phyloP scores from a whole-genome alignment of 2,329 filamentous ascomycete species.

The Lachnellula suecica region DNA sequence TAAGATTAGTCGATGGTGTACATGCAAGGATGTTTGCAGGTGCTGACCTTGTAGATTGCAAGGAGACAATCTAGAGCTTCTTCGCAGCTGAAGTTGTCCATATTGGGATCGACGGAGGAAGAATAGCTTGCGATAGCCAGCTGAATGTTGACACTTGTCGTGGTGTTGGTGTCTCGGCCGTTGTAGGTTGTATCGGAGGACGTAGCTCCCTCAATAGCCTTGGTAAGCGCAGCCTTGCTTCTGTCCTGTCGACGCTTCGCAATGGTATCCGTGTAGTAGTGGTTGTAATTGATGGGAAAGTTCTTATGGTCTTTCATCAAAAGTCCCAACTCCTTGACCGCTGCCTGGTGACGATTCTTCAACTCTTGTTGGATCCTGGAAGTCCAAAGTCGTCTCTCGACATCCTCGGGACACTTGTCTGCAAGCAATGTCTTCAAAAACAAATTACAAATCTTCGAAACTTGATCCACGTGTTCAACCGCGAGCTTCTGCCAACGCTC shows the following conservation, averaged over 20 bases:
- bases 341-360: neutral
- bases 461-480: conserved; percentile 33
- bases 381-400: conserved; percentile 1
- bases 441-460: conserved; percentile 35
- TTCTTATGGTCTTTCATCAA: conserved; percentile 30
- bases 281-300: conserved; percentile 38
- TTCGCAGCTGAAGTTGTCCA: conserved; percentile 31
- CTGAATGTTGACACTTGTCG: conserved; percentile 5
- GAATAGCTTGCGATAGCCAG: conserved; percentile 4
- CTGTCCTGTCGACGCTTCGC: conserved; percentile 18
- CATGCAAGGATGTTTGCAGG: neutral
- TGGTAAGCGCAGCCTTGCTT: neutral
- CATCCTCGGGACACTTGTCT: conserved; percentile 6
- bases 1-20: neutral
- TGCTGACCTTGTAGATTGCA: conserved; percentile 34
- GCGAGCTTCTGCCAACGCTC: conserved; percentile 48
- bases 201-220: neutral
- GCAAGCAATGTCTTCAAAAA: conserved; percentile 2
- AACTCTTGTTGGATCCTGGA: neutral
- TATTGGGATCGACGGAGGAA: conserved; percentile 26
- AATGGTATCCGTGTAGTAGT: conserved; percentile 36
- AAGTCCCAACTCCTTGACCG: neutral
- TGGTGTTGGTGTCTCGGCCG: neutral
- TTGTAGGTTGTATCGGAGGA: neutral
- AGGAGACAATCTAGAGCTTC: conserved; percentile 32